Conservation (phyloP, 2,329 filamentous ascomycete genomes). For the Paracoccidioides brasiliensis region DNA sequence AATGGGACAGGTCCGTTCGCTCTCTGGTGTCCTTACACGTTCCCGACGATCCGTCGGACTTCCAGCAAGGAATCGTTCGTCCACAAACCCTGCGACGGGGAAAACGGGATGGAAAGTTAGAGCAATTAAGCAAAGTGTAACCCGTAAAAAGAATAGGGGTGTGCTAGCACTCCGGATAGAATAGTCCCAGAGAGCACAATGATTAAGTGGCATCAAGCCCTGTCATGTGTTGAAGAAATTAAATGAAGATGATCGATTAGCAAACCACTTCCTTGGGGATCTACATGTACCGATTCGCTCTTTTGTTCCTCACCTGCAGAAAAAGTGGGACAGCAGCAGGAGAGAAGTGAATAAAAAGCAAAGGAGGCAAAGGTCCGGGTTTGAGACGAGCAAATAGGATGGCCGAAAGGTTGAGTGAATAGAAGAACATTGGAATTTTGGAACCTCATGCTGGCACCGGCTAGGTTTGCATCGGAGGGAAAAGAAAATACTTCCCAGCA, state of each 20-base stretch:
- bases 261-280: not conserved
- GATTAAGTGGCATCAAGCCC: not conserved
- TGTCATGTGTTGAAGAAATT: no score
- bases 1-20: not conserved
- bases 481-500: not conserved
- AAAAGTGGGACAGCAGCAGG: not conserved
- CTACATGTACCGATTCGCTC: not conserved
- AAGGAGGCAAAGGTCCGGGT: not conserved
- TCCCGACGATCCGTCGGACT: not conserved
- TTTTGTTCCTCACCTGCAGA: not conserved
- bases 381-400: constrained; percentile 1
- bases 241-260: not conserved
- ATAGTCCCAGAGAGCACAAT: no score
- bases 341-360: not conserved
- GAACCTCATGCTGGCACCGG: not conserved
- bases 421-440: not conserved
- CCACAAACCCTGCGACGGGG: no score
- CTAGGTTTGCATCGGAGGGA: not conserved
- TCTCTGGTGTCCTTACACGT: not conserved
- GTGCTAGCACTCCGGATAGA: not conserved
- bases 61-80: not conserved
- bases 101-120: not conserved
- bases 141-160: not conserved
- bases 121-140: not conserved
- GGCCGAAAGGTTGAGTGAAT: not conserved